These are phyloP conservation scores for Fusarium mexicanum DNA, from an alignment of 2,329 filamentous ascomycete genomes.

Conservation along the genomic window DNA sequence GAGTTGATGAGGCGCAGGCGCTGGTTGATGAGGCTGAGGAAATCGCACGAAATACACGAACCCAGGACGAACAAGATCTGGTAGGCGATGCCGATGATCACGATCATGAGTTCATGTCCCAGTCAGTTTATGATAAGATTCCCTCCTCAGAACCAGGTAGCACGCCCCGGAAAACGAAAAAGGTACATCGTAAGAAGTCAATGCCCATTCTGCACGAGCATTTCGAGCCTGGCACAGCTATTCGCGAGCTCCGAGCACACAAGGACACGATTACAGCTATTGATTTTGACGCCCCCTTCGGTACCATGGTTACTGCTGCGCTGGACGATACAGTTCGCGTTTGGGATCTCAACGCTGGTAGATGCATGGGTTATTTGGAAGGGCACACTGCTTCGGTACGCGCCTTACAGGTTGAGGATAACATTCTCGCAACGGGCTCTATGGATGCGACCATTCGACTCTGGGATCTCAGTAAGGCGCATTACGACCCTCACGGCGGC, in stretches of 20 bases:
- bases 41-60: constrained; percentile 61
- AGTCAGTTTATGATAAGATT: constrained; percentile 95
- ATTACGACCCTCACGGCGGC: constrained; percentile 77
- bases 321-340: constrained; percentile 94
- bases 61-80: constrained; percentile 63
- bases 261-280: constrained; percentile 87
- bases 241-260: constrained; percentile 89
- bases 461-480: constrained; percentile 92
- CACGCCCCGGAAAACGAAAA: constrained; percentile 60
- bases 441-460: constrained; percentile 93
- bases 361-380: constrained; percentile 90
- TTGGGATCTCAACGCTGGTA: constrained; percentile 94
- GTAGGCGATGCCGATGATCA: constrained; percentile 62
- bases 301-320: constrained; percentile 90
- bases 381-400: constrained; percentile 95
- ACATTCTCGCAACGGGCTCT: constrained; percentile 92
- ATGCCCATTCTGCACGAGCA: constrained; percentile 97
- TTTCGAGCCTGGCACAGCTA: constrained; percentile 87
- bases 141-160: constrained; percentile 62
- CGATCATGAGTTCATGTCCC: constrained; percentile 84
- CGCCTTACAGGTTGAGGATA: constrained; percentile 92
- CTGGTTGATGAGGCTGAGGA: constrained; percentile 68
- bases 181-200: constrained; percentile 75
- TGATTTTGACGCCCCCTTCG: constrained; percentile 98
- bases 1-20: constrained; percentile 69